Evolutionary conservation across 2,329 filamentous ascomycete genomes (phyloP).

Genomic region (Colletotrichum theobromicola): DNA sequence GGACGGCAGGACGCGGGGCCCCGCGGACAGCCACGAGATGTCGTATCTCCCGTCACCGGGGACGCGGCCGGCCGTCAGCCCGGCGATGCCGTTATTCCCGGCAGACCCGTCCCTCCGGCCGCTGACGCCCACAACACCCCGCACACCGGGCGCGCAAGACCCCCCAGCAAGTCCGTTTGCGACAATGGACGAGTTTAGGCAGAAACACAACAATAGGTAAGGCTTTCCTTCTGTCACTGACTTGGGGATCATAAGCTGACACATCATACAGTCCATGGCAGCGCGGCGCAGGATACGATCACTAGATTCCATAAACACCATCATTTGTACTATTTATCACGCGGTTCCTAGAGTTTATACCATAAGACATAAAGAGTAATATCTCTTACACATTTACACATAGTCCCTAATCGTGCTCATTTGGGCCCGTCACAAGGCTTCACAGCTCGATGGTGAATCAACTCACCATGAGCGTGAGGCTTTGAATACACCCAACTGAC

Average conservation of each 20-base stretch:
- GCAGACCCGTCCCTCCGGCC: slow-evolving; percentile 1
- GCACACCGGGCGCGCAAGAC: neutral
- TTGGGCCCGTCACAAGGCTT: neutral
- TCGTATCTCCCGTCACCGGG: slow-evolving; percentile 3
- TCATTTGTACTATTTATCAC: neutral
- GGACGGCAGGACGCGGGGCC: neutral
- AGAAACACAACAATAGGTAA: slow-evolving; percentile 16
- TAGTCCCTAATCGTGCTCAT: neutral
- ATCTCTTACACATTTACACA: neutral
- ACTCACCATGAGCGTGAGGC: neutral
- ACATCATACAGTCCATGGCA: neutral
- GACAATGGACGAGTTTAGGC: slow-evolving; percentile 8
- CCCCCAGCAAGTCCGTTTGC: slow-evolving; percentile 9
- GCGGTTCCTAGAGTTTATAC: neutral
- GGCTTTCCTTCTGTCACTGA: neutral
- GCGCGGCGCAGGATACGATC: slow-evolving; percentile 14
- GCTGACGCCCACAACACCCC: neutral
- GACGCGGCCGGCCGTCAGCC: slow-evolving; percentile 6
- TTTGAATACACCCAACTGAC: neutral
- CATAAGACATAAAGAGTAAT: neutral
- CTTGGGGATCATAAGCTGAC: neutral
- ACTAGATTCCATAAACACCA: neutral
- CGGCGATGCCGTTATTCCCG: slow-evolving; percentile 13
- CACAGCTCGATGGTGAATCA: neutral
- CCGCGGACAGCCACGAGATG: neutral